Conservation (phyloP, 192 early-diverging fungal species). For the Dissophora ornata region DNA sequence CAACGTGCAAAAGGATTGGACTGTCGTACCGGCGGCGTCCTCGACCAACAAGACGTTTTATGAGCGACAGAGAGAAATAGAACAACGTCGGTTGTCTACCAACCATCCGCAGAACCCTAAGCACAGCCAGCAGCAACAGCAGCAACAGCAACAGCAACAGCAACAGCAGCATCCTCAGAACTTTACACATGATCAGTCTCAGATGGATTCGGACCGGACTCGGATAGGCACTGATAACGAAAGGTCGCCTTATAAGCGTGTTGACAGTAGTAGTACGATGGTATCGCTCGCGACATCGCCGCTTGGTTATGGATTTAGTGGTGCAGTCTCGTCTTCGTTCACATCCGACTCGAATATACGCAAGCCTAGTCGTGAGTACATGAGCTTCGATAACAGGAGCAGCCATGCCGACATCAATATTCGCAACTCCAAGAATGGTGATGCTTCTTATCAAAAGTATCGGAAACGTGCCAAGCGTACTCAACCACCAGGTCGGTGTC, state of each 20-base stretch:
- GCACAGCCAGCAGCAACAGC: conserved; percentile 3
- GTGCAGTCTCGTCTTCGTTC: neutral
- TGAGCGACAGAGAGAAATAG: conserved; percentile 39
- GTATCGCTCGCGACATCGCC: neutral
- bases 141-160: neutral
- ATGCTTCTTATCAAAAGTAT: conserved; percentile 37
- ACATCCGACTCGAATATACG: neutral
- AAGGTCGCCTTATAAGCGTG: neutral
- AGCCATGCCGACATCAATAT: neutral
- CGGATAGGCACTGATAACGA: neutral
- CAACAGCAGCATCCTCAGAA: too few relatives aligned
- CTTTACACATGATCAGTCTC: too few relatives aligned
- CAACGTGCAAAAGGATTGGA: conserved; percentile 46
- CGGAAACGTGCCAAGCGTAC: conserved; percentile 60
- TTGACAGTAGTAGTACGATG: neutral
- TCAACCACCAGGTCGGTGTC: conserved; percentile 74
- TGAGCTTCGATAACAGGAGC: neutral
- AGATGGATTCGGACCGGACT: neutral
- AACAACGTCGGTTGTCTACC: conserved; percentile 20
- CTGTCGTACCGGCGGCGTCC: conserved; percentile 23
- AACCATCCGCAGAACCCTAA: neutral
- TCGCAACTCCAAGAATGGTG: conserved; percentile 11
- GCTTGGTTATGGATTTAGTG: neutral
- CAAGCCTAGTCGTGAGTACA: neutral
- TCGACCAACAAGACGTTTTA: conserved; percentile 35